These are phyloP conservation scores for Claviceps cyperi DNA, from an alignment of 2,329 filamentous ascomycete genomes.

Conservation along the genomic window DNA sequence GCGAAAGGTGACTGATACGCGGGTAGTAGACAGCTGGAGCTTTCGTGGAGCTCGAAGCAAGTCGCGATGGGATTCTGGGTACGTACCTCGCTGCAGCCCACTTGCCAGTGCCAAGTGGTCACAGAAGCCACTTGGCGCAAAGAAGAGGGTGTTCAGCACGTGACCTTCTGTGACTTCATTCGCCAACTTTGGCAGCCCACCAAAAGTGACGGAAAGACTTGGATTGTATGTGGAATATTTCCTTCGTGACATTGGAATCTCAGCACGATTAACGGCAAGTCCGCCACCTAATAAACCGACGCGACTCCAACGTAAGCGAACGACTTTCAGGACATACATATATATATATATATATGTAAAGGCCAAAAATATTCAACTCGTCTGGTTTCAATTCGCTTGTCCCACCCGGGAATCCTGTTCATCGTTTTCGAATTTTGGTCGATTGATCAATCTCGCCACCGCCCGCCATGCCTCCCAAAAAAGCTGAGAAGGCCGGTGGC, in stretches of 20 bases:
- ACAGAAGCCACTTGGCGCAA: background rate
- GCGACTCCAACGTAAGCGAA: background rate
- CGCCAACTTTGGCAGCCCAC: constrained; percentile 10
- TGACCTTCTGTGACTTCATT: constrained; percentile 14
- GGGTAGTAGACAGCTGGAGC: constrained; percentile 9
- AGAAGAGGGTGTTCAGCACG: constrained; percentile 8
- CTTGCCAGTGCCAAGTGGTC: background rate
- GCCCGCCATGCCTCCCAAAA: constrained; percentile 60
- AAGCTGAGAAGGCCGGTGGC: constrained; percentile 34
- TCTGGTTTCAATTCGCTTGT: background rate
- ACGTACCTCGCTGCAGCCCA: background rate
- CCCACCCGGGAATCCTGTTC: background rate
- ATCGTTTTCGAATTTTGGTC: background rate
- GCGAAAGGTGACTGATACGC: background rate
- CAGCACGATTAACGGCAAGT: background rate
- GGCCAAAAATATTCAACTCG: background rate
- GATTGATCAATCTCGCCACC: constrained; percentile 11
- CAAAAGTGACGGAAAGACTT: constrained; percentile 8
- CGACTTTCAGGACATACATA: background rate
- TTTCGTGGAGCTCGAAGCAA: constrained; percentile 2
- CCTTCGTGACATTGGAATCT: constrained; percentile 6
- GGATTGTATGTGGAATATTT: constrained; percentile 1
- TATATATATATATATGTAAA: background rate
- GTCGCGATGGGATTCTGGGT: background rate
- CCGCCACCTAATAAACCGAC: background rate